phyloP scores from a whole-genome alignment of 2,329 filamentous ascomycete species.

The Neofusicoccum ribis region DNA sequence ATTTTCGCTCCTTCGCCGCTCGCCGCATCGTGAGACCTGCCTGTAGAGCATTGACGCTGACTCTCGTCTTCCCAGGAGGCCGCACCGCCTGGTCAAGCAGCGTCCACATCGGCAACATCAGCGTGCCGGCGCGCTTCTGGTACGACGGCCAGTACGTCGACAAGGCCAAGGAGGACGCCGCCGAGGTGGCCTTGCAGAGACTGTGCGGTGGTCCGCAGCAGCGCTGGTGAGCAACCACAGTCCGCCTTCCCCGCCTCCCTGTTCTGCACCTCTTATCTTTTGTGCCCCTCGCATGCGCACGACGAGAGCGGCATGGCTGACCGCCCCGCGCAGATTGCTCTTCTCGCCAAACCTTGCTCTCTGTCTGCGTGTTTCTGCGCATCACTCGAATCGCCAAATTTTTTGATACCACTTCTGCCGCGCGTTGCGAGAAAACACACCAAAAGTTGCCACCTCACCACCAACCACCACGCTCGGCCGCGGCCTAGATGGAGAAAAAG shows the following conservation, averaged over 20 bases:
- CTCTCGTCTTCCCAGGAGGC: constrained; percentile 28
- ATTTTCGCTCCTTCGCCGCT: background rate
- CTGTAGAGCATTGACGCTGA: background rate
- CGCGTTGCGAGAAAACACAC: background rate
- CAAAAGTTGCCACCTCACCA: constrained; percentile 2
- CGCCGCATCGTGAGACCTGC: background rate
- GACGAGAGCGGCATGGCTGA: background rate
- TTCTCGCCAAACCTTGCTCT: background rate
- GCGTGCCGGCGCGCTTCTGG: constrained; percentile 37
- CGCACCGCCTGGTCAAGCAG: constrained; percentile 40
- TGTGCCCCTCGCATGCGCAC: background rate
- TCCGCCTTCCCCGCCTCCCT: constrained; percentile 9
- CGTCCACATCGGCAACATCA: constrained; percentile 27
- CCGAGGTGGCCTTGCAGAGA: constrained; percentile 27
- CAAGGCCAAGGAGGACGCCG: constrained; percentile 39
- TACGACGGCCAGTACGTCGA: constrained; percentile 36
- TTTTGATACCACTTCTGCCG: constrained; percentile 2
- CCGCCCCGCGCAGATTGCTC: background rate
- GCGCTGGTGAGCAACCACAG: constrained; percentile 13
- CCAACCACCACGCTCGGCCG: background rate
- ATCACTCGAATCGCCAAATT: background rate
- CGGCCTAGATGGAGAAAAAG: background rate
- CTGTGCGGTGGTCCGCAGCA: constrained; percentile 12
- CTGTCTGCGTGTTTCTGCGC: constrained; percentile 1
- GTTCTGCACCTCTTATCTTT: background rate